Base-by-base conservation (phyloP, 345 rosid species). In the Arabis hirsuta region DNA sequence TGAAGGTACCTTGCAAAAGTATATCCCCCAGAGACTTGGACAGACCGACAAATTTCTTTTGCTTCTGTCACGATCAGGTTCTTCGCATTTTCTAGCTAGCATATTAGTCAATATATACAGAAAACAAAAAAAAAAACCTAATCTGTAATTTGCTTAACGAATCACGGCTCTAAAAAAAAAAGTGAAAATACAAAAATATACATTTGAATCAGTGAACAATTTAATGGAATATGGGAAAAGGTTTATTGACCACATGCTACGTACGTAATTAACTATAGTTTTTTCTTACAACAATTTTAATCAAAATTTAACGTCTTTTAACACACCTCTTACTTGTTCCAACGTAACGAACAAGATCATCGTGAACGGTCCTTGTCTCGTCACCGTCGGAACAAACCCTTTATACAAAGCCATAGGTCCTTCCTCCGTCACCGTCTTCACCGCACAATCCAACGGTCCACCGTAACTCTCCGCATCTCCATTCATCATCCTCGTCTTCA, bases 401-500 rank as follows among this genome's bases (percentile, higher is more conserved):
- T 90, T 92, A 10, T 90, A 90, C 16, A 92, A 87, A 0, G 96
- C 89, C 96, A 84, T 71, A 0, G 86, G 76, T 22, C 98, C 98
- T 81, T 89, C 96, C 9, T 87, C 85, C 68, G 78, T 74, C 34
- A 92, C 83, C 7, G 92, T 90, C 81, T 88, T 88, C 79, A 88
- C 8, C 7, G 77, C 92, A 56, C 95, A 92, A 75, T 88, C 98
- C 59, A 89, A 64, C 3, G 98, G 87, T 12, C 96, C 96, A 16
- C 61, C 54, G 22, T 88, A 88, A 6, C 53, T 82, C 65, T 77
- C 90, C 41, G 79, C 81, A 42, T 81, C 85, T 75, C 86, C 90
- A 68, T 89, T 92, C 98, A 89, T 92, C 73, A 89, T 95, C 64
- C 96, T 88, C 14, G 96, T 89, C 83, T 92, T 92, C 54, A 89